phyloP scores from a whole-genome alignment of 208 protist species.

The Kentomonas sorsogonicus region DNA sequence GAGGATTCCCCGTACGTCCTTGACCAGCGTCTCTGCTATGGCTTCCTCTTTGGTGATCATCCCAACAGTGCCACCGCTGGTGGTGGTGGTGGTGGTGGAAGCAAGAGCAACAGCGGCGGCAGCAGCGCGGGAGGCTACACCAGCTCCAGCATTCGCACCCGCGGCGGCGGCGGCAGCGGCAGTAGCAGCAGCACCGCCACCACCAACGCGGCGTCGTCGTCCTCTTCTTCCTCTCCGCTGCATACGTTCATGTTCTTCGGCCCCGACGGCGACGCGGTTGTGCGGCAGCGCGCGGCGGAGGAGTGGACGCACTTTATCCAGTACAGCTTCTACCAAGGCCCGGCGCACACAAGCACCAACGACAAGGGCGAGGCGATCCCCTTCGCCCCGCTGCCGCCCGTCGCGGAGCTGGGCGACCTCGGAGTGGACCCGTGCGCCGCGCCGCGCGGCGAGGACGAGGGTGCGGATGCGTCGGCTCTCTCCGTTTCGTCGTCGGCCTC shows the following conservation, averaged over 20 bases:
- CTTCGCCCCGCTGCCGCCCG: slow-evolving; percentile 17
- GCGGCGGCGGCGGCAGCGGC: background rate
- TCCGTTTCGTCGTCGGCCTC: no score
- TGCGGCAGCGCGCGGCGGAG: slow-evolving; percentile 5
- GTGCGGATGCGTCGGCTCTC: no score
- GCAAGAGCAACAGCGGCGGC: background rate
- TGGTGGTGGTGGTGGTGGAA: background rate
- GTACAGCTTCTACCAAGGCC: slow-evolving; percentile 29
- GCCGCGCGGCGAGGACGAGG: background rate
- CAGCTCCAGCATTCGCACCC: background rate
- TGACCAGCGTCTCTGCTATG: slow-evolving; percentile 54
- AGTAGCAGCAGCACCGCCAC: background rate
- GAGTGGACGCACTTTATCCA: slow-evolving; percentile 15
- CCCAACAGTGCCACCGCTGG: slow-evolving; percentile 15
- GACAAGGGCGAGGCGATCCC: slow-evolving; percentile 15
- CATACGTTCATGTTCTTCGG: no score
- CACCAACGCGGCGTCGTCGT: no score
- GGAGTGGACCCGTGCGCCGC: background rate
- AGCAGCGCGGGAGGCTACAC: background rate
- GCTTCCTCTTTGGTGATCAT: slow-evolving; percentile 32
- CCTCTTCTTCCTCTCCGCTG: no score
- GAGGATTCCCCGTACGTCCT: background rate
- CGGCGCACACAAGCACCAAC: slow-evolving; percentile 15
- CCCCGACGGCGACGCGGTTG: no score
- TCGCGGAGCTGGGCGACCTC: slow-evolving; percentile 3